Conservation (phyloP, 306 rosid species). For the Dryas alaskensis region DNA sequence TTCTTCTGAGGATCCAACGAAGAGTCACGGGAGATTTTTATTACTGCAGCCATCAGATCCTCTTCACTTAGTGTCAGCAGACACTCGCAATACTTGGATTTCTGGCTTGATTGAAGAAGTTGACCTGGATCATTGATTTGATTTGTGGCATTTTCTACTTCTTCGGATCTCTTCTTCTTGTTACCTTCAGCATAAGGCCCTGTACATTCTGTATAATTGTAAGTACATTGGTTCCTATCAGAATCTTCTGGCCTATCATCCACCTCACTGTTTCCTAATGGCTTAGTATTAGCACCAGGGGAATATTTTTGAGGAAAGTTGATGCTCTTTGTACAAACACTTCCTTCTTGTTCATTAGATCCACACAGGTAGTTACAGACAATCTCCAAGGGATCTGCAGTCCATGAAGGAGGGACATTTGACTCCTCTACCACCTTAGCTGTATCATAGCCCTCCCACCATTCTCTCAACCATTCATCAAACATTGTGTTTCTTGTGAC, state of each 20-base stretch:
- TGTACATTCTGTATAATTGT: slow-evolving; percentile 30
- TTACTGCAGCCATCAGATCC: slow-evolving; percentile 69
- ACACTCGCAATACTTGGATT: slow-evolving; percentile 39
- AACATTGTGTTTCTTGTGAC: slow-evolving; percentile 84
- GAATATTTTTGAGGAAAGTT: slow-evolving; percentile 34
- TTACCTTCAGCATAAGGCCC: slow-evolving; percentile 26
- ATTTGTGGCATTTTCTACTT: slow-evolving; percentile 29
- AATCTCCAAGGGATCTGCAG: slow-evolving; percentile 67
- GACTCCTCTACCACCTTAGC: slow-evolving; percentile 47
- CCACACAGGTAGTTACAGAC: slow-evolving; percentile 48
- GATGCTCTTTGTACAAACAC: slow-evolving; percentile 31
- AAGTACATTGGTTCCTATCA: slow-evolving; percentile 22
- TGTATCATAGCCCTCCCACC: slow-evolving; percentile 79
- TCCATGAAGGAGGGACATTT: slow-evolving; percentile 37
- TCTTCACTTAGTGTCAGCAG: slow-evolving; percentile 69
- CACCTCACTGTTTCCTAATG: slow-evolving; percentile 21
- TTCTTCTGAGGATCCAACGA: slow-evolving; percentile 63
- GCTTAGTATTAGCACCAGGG: slow-evolving; percentile 29
- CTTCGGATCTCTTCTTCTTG: slow-evolving; percentile 33
- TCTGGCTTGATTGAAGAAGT: slow-evolving; percentile 31
- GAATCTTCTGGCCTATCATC: slow-evolving; percentile 38
- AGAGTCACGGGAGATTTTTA: slow-evolving; percentile 71
- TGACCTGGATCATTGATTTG: slow-evolving; percentile 14
- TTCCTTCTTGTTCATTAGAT: slow-evolving; percentile 34
- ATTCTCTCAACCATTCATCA: slow-evolving; percentile 81